Evolutionary conservation across 345 rosid genomes (phyloP), one percentile per base, ranked within the genome.

Genomic region (Eucalyptus polybractea): DNA sequence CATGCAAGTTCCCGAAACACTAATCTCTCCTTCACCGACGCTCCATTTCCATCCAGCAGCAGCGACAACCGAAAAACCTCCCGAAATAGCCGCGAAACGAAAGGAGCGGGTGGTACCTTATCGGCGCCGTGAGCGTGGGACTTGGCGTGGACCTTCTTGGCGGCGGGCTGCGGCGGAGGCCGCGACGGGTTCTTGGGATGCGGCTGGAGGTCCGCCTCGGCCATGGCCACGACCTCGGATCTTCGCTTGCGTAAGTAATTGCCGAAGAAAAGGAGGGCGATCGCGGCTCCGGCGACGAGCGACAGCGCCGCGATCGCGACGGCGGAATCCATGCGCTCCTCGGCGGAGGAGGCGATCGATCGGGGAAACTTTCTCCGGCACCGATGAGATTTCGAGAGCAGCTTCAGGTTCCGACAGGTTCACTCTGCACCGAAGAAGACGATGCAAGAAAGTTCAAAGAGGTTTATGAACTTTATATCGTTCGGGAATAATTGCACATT

Each of bases 141-240:
- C 91, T 95, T 97, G 87, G 94, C 85, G 92, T 95, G 97, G 90
- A 92, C 80, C 91, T 95, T 97, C 90, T 90, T 97, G 87, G 94
- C 88, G 69, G 86, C 67, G 19, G 90, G 86, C 81, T 92, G 95
- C 65, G 92, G 95, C 65, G 92, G 76, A 87, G 94, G 92, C 88
- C 93, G 95, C 5, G 95, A 69, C 65, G 69, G 69, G 44, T 87
- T 95, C 90, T 92, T 94, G 90, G 92, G 94, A 90, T 94, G 93
- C 42, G 94, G 88, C 31, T 90, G 96, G 91, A 93, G 94, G 91
- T 94, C 98, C 88, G 97, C 90, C 51, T 93, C 90, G 67, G 96
- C 91, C 87, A 96, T 90, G 91, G 99, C 93, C 89, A 94, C 93
- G 86, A 97, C 92, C 90, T 98, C 99, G 69, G 98, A 96, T 95